Evolutionary conservation across 139 green algal species (phyloP).

Genomic region (Trebouxia sp.): DNA sequence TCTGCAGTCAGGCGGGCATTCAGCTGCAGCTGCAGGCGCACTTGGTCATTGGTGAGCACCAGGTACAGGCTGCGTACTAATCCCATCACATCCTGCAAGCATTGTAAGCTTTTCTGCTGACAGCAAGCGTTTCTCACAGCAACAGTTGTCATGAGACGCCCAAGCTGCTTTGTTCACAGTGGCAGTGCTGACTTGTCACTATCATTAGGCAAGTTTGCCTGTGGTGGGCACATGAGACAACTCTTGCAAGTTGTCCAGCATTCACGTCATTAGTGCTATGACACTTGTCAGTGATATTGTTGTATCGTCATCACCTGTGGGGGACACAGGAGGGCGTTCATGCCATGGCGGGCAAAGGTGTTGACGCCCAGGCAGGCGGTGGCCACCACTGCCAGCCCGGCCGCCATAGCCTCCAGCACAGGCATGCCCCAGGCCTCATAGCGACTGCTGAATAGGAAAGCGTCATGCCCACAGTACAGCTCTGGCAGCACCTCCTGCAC

Average conservation of each 20-base stretch:
- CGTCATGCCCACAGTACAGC: constrained; percentile 66
- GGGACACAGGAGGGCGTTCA: constrained; percentile 64
- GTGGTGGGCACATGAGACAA: no score
- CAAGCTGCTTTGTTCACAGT: no score
- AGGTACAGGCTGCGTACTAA: constrained; percentile 43
- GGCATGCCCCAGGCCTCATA: constrained; percentile 81
- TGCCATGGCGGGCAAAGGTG: constrained; percentile 54
- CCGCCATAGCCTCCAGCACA: constrained; percentile 78
- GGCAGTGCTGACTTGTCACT: no score
- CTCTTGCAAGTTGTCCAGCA: no score
- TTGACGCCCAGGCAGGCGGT: constrained; percentile 59
- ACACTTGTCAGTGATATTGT: no score
- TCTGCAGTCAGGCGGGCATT: constrained; percentile 44
- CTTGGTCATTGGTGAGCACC: constrained; percentile 38
- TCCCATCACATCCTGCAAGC: constrained; percentile 30
- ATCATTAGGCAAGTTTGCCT: no score
- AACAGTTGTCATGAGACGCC: no score
- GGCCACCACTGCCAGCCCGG: constrained; percentile 60
- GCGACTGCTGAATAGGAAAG: constrained; percentile 63
- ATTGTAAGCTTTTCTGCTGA: not conserved
- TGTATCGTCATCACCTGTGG: no score
- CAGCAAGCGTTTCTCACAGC: no score
- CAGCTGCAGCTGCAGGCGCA: constrained; percentile 30
- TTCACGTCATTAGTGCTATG: no score
- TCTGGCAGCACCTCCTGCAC: constrained; percentile 55